Conservation (phyloP, 192 early-diverging fungal genomes). For the Coemansia sp. region DNA sequence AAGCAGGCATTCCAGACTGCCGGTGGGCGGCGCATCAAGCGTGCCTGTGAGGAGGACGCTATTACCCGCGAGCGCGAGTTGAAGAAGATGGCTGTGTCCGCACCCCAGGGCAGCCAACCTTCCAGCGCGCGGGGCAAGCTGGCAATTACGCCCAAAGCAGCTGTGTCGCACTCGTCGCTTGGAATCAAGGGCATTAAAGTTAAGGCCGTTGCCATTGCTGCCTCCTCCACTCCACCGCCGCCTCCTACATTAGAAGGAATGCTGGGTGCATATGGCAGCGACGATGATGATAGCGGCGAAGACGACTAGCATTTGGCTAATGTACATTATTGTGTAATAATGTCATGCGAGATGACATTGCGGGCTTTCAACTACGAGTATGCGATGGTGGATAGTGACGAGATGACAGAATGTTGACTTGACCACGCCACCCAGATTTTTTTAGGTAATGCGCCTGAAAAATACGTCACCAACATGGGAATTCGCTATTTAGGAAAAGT, state of each 20-base stretch:
- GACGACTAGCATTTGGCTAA: not conserved
- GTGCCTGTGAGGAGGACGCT: constrained; percentile 36
- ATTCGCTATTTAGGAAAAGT: not conserved
- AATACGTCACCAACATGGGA: not conserved
- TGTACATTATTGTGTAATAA: not conserved
- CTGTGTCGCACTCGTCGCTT: constrained; percentile 15
- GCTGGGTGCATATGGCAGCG: constrained; percentile 41
- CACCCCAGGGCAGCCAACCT: not conserved
- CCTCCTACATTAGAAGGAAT: constrained; percentile 26
- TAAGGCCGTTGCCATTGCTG: constrained; percentile 3
- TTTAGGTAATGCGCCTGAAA: not conserved
- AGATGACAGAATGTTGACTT: not conserved
- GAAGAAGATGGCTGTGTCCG: constrained; percentile 4
- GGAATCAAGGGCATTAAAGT: constrained; percentile 21
- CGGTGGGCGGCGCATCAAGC: constrained; percentile 27
- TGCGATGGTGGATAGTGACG: not conserved
- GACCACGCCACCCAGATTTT: not conserved
- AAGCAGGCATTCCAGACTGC: constrained; percentile 23
- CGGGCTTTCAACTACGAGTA: not conserved
- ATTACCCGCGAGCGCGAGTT: constrained; percentile 17
- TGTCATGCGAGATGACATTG: not conserved
- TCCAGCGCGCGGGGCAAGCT: not conserved
- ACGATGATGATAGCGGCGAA: constrained; percentile 14
- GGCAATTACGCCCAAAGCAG: not conserved
- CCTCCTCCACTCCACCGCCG: not conserved